Evolutionary conservation across 768 basidiomycete species (phyloP).

Genomic region (Mycena vulgaris): DNA sequence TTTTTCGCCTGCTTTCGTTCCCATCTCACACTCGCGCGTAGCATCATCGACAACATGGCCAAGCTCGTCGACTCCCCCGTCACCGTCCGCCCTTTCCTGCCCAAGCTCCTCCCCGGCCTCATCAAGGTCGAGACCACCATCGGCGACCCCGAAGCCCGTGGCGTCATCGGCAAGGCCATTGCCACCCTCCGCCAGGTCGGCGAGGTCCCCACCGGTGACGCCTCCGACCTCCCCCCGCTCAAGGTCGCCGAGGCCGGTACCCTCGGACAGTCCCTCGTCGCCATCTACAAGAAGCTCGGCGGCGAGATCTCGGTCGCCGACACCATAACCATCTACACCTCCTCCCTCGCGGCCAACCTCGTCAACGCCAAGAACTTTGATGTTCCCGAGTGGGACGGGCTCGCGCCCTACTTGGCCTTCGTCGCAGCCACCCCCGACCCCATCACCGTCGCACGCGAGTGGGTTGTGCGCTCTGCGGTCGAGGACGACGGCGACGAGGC

Average conservation of each 20-base stretch:
- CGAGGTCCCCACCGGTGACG: constrained; percentile 91
- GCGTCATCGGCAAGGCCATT: constrained; percentile 92
- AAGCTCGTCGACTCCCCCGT: constrained; percentile 96
- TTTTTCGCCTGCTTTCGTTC: constrained; percentile 37
- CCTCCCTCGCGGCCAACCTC: constrained; percentile 87
- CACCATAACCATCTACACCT: constrained; percentile 76
- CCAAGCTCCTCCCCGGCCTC: constrained; percentile 94
- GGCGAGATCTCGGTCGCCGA: constrained; percentile 70
- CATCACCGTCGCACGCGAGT: constrained; percentile 79
- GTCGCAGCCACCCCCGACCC: constrained; percentile 77
- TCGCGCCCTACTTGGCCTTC: constrained; percentile 84
- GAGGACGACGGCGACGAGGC: constrained; percentile 80
- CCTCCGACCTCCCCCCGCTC: constrained; percentile 91
- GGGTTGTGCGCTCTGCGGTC: constrained; percentile 91
- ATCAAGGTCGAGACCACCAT: constrained; percentile 96
- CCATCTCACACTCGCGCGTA: constrained; percentile 49
- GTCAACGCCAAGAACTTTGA: constrained; percentile 95
- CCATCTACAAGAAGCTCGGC: constrained; percentile 90
- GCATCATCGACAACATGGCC: constrained; percentile 98
- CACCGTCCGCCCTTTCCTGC: constrained; percentile 97
- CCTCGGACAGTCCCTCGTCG: constrained; percentile 75
- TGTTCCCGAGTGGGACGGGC: constrained; percentile 86
- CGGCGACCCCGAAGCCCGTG: constrained; percentile 98
- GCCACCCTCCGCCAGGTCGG: constrained; percentile 96
- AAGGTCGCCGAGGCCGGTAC: constrained; percentile 81